Conservation (phyloP, 1,284 basidiomycete species). For the Rhodotorula glutinis region DNA sequence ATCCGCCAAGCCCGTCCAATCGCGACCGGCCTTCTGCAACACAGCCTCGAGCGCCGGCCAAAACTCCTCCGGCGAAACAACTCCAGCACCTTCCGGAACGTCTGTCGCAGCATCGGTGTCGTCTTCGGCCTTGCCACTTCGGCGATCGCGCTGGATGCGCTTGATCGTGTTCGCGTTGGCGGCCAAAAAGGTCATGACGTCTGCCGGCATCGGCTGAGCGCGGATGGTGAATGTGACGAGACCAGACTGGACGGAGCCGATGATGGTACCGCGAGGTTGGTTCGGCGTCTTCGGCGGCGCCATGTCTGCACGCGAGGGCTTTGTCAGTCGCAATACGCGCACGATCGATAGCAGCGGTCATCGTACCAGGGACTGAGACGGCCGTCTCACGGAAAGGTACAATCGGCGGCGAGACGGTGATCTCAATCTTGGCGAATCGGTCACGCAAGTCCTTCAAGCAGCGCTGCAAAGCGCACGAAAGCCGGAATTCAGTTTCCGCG, state of each 20-base stretch:
- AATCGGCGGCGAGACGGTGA: constrained; percentile 90
- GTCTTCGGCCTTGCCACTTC: constrained; percentile 42
- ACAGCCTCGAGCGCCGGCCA: constrained; percentile 69
- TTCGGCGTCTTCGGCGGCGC: constrained; percentile 71
- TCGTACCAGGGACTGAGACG: constrained; percentile 67
- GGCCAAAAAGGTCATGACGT: constrained; percentile 61
- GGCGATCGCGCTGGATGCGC: constrained; percentile 37
- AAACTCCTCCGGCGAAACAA: constrained; percentile 67
- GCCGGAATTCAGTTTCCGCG: too few relatives aligned
- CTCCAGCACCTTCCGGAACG: constrained; percentile 47
- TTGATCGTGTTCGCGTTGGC: constrained; percentile 40
- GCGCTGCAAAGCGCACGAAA: too few relatives aligned
- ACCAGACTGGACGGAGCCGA: constrained; percentile 65
- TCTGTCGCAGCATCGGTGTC: constrained; percentile 49
- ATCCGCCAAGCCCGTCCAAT: constrained; percentile 73
- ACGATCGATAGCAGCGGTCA: too few relatives aligned
- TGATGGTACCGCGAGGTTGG: constrained; percentile 73
- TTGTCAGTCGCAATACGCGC: too few relatives aligned
- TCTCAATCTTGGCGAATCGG: constrained; percentile 86
- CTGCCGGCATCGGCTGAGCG: constrained; percentile 70
- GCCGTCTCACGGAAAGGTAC: constrained; percentile 98
- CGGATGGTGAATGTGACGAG: constrained; percentile 80
- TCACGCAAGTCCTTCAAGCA: constrained; percentile 94
- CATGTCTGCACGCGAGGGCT: constrained; percentile 61
- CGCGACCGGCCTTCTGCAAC: constrained; percentile 67